Base-by-base conservation (phyloP, 176 grass and related monocot genomes). In the Oryza nivara region DNA sequence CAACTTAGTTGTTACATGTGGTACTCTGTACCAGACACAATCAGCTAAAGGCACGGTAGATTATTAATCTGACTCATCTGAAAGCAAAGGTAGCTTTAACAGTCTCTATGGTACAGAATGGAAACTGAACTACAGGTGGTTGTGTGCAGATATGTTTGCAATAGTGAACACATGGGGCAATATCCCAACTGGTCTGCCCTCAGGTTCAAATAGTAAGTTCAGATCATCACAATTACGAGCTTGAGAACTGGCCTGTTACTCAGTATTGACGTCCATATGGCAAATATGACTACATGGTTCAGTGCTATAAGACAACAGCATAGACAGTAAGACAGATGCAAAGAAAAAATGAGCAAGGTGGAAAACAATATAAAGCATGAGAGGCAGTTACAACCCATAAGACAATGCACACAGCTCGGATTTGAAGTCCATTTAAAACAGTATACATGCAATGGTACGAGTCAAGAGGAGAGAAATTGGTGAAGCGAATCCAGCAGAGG, bases 51-150 rank as follows among this genome's bases (percentile, higher is more conserved):
- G 46, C 16, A 56, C 20, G 38, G 4, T 23, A 78, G 43, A 3
- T 68, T 56, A 74, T 16, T 84, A 47, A 25, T 45, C 58, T 70
- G 44, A 60, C 17, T 84, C 46, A 83, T 70, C 19, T 13, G 12
- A 71, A 35, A 45, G 35, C 8, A 79, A 67, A 65, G 25, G 19
- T 84, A 75, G 36, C 15, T 65, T 13, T 65, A 83, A 83, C n/a
- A 47, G 13, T 6, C 41, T 26, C 46, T 70, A 64, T 77, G 36
- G 10, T 70, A 14, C 17, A 77, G n/a, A 88, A 82, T 38, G 40
- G 14, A 65, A 77, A 34, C 34, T 86, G 22, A 25, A n/a, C 26
- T 2, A 34, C 34, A 82, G 41, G 17, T 45, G 38, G 28, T 44
- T 78, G 36, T 77, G 36, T 16, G 9, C 12, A 40, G 14, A 43